Base-by-base conservation (phyloP, 495 filamentous ascomycete genomes). In the Penicillium malachiteum region DNA sequence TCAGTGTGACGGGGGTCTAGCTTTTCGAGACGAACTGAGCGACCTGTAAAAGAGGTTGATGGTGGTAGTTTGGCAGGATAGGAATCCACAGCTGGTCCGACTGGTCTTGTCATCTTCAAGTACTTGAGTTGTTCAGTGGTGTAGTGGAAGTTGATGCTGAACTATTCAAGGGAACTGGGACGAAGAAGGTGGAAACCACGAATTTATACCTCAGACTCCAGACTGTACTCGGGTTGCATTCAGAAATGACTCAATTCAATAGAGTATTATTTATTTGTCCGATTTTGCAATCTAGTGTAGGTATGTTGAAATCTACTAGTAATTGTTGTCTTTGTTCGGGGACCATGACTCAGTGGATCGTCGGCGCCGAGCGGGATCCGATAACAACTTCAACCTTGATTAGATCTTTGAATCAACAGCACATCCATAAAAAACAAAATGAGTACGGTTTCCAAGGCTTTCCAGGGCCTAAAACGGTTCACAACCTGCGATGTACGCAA, bases 401-500 rank as follows among this genome's bases (percentile, higher is more conserved):
- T 26, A 26, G 21, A 26, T 26, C 21, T 26, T 26, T 4, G 21
- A 1, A 26, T 26, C 4, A 26, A 4, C 21, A 2, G 21, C 21
- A 26, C 21, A 26, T 26, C 21, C 21, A 26, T 26, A 26, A 26
- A 44, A 17, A 7, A 10, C 41, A 44, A 26, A n/a, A 44, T 44
- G 41, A 13, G 17, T 26, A 26, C 41, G 11, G 26, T 21, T 1
- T 44, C 41, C 41, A 44, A 44, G 13, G 32, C 47, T 12, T 16
- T 49, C 0, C 33, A 49, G 13, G 4, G 33, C 33, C 47, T 49
- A 32, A 39, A 49, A 35, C 1, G 52, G 13, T 63, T 63, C 53
- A 54, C 60, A 7, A 60, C 60, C 11, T 63, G 60, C 26, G 57
- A 63, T 33, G 60, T 63, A 63, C n/a, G 52, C 9, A 37, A 18